Base-by-base conservation (phyloP, 2,329 filamentous ascomycete genomes). In the Aschersonia sp. region DNA sequence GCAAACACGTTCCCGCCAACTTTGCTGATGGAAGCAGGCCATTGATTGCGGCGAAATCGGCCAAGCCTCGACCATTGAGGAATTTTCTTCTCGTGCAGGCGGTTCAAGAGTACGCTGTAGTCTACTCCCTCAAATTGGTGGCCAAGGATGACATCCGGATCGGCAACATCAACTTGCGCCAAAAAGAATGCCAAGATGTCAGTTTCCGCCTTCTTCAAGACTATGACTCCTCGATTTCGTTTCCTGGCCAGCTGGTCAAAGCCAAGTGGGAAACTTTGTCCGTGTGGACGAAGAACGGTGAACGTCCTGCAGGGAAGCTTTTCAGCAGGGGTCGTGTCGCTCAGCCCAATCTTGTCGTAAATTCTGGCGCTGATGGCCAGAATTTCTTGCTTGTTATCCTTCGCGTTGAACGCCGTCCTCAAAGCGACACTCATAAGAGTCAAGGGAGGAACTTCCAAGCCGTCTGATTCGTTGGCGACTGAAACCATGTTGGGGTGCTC, bases 41-140 rank as follows among this genome's bases (percentile, higher is more conserved):
- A 98, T 44, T 87, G 76, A 5, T 76, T 75, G 54, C 89, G 81
- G 64, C 85, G 85, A 56, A 98, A 70, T 49, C 92, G 78, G 47
- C 92, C 92, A 48, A 98, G 85, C 29, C 90, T 81, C 53, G 94
- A 94, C 90, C 92, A 98, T 51, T 89, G 86, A 12, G 87, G 87
- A 0, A 87, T 92, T 65, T 90, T 97, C 66, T 85, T 89, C 59
- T 94, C 86, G 52, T 87, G 81, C 56, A 98, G 71, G 46, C 92
- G 82, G 61, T 79, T 94, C 30, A 98, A 71, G 9, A 98, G 71
- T 49, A 96, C 81, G 55, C 88, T 94, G 62, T 94, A 94, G 61
- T 98, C 92, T 4, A 96, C 88, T 57, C 94, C 92, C 63, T 98
- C 92, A n/a, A 98, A 75, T 58, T 94, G 85, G 63, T 98, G 90